Evolutionary conservation across 2,329 filamentous ascomycete genomes (phyloP).

Genomic region (Penicillium digitatum): DNA sequence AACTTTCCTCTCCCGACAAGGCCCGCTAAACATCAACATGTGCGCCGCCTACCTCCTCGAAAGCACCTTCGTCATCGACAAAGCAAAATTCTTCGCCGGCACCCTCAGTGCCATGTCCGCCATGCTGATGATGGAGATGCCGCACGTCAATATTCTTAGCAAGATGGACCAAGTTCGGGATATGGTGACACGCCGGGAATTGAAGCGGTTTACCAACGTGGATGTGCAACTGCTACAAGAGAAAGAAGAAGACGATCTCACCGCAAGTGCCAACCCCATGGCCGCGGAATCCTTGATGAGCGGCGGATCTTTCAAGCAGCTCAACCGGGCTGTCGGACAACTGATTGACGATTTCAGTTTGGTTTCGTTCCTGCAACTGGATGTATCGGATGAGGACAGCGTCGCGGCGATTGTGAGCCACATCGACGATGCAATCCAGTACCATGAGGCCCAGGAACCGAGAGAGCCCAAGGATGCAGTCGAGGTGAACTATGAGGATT

Average conservation of each 20-base stretch:
- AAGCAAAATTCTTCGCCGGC: conserved; percentile 95
- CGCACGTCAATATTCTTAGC: conserved; percentile 90
- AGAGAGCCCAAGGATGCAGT: conserved; percentile 69
- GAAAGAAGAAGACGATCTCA: conserved; percentile 47
- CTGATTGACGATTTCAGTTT: conserved; percentile 97
- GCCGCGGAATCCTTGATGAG: conserved; percentile 70
- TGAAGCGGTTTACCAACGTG: conserved; percentile 86
- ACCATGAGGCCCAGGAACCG: conserved; percentile 87
- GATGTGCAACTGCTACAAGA: conserved; percentile 79
- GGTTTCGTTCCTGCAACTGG: conserved; percentile 89
- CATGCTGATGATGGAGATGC: conserved; percentile 97
- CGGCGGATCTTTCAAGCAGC: conserved; percentile 72
- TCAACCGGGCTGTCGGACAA: conserved; percentile 84
- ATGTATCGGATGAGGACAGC: conserved; percentile 88
- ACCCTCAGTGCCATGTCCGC: conserved; percentile 96
- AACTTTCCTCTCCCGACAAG: conserved; percentile 72
- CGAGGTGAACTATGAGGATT: conserved; percentile 50
- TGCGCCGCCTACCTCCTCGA: conserved; percentile 94
- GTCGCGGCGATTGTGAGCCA: conserved; percentile 79
- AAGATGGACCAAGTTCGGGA: conserved; percentile 98
- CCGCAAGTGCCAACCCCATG: conserved; percentile 57
- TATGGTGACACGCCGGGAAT: conserved; percentile 77
- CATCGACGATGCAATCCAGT: conserved; percentile 92
- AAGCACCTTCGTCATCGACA: conserved; percentile 90
- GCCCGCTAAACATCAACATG: conserved; percentile 80